Conservation (phyloP, 2,329 filamentous ascomycete genomes). For the Emericellopsis atlantica region DNA sequence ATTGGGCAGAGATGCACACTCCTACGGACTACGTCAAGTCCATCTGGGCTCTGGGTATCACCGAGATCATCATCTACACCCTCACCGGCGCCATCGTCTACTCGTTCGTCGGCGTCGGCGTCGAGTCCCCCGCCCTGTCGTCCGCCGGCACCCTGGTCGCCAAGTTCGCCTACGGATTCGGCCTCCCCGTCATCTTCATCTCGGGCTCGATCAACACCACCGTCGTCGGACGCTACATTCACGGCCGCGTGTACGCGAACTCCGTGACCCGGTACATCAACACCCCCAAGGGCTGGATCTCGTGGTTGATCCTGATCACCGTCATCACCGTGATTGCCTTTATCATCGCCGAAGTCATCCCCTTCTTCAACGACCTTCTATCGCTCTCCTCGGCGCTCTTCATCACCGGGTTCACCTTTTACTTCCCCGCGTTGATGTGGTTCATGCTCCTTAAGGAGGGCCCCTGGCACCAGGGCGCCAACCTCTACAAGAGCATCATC, state of each 20-base stretch:
- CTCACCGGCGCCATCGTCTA: slow-evolving; percentile 57
- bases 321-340: slow-evolving; percentile 51
- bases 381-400: slow-evolving; percentile 37
- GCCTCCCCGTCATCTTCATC: slow-evolving; percentile 61
- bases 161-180: slow-evolving; percentile 58
- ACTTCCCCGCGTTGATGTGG: slow-evolving; percentile 28
- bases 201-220: slow-evolving; percentile 57
- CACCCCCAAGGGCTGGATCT: slow-evolving; percentile 31
- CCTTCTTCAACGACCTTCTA: slow-evolving; percentile 60
- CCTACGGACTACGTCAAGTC: slow-evolving; percentile 36
- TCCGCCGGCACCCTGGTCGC: slow-evolving; percentile 45
- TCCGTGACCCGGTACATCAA: slow-evolving; percentile 32
- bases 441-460: slow-evolving; percentile 24
- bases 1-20: slow-evolving; percentile 33
- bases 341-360: slow-evolving; percentile 61
- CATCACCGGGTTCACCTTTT: slow-evolving; percentile 30
- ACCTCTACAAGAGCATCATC: slow-evolving; percentile 11
- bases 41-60: slow-evolving; percentile 46
- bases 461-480: slow-evolving; percentile 14
- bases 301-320: slow-evolving; percentile 47
- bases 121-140: slow-evolving; percentile 55
- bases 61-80: slow-evolving; percentile 54
- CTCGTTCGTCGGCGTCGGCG: slow-evolving; percentile 50
- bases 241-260: slow-evolving; percentile 29
- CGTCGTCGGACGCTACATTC: slow-evolving; percentile 30